Base-by-base conservation (phyloP, 1,284 basidiomycete genomes). In the Pisolithus thermaeus region DNA sequence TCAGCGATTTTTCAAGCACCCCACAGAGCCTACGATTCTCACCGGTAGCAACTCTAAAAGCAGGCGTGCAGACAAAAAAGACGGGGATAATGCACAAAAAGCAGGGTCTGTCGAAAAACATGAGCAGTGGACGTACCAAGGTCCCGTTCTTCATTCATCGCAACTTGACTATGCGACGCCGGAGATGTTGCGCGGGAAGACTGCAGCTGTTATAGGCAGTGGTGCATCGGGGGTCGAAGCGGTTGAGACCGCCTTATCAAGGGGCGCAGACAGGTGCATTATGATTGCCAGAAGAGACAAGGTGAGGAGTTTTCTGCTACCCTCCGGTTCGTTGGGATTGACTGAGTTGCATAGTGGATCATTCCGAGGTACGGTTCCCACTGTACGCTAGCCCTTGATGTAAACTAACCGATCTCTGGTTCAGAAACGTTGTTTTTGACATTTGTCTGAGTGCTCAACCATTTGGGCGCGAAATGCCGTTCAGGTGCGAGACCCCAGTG, bases 141-240 rank as follows among this genome's bases (percentile, higher is more conserved):
- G 77, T 16, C 64, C 70, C 16, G 67, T 83, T n/a, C 58, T 80
- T 2, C 82, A 84, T 59, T 82, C 80, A 1, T 78, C 75, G 0
- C 67, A 80, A 56, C 73, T 84, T 9, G 76, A 78, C 55, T 61
- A 62, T 16, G 61, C 63, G 5, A 66, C 70, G 46, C 65, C 64
- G 16, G 65, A 68, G 7, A 59, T 70, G 7, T 60, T 71, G 3
- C 61, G 68, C 7, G 79, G 73, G 1, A 81, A 81, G 66, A 73
- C 69, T 16, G 67, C 80, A 3, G 69, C 77, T 11, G 71, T 82
- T 2, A 69, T 85, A 23, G 83, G 82, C 0, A 76, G 76, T 38
- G 81, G 81, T 0, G 82, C 83, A 0, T 79, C 76, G 46, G 81
- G 78, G 7, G 77, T 84, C 16, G 82, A 84, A 58, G 77, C 80